These are phyloP conservation scores for Toxoplasma gondii DNA, from an alignment of 169 alveolate genomes.

Conservation along the genomic window DNA sequence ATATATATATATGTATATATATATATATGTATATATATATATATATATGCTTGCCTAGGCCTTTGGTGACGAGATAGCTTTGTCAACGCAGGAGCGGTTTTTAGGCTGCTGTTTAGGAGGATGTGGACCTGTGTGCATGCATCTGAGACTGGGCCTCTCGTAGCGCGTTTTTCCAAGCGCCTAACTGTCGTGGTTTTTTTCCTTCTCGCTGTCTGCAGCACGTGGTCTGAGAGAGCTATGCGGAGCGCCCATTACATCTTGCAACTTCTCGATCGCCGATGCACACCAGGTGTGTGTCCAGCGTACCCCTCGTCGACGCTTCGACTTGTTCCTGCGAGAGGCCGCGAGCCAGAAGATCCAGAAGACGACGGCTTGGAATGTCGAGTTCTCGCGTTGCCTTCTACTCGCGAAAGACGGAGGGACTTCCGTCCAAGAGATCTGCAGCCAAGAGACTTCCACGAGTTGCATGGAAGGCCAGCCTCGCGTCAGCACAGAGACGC, in stretches of 20 bases:
- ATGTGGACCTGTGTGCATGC: neutral
- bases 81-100: neutral
- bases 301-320: conserved; percentile 11
- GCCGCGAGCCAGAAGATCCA: neutral
- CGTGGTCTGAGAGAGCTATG: conserved; percentile 27
- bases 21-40: too few relatives aligned
- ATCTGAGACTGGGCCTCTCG: neutral
- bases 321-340: neutral
- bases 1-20: too few relatives aligned
- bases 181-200: neutral
- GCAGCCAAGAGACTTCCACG: too few relatives aligned
- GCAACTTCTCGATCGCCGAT: conserved; percentile 29
- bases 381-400: neutral
- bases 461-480: neutral
- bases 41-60: neutral
- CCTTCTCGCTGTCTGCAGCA: neutral
- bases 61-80: neutral
- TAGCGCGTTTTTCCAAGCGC: neutral
- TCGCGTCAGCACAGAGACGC: neutral
- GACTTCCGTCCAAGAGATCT: neutral
- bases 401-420: neutral
- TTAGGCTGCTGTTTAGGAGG: neutral
- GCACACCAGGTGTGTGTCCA: neutral
- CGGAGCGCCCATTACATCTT: conserved; percentile 2
- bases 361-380: neutral